Evolutionary conservation across 495 filamentous ascomycete genomes (phyloP).

Genomic region (Podospora didyma): DNA sequence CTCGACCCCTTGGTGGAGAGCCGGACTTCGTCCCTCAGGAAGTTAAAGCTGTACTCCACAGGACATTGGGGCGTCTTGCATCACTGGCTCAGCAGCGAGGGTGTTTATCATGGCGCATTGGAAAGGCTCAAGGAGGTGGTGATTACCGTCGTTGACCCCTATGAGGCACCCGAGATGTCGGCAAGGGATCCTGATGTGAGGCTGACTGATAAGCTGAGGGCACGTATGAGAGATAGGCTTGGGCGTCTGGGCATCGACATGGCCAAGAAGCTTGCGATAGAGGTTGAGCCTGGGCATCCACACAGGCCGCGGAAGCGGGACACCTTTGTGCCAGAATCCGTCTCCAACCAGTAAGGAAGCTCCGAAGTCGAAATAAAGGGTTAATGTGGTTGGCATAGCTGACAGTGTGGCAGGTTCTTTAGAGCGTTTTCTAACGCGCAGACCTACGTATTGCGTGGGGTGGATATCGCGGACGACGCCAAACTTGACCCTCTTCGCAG

Average conservation of each 20-base stretch:
- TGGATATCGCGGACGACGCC: neutral
- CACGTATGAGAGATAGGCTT: neutral
- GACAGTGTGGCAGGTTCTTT: neutral
- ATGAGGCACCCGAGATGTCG: neutral
- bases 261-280: neutral
- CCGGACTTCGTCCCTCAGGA: neutral
- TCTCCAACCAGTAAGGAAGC: constrained; percentile 1
- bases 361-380: too few relatives aligned
- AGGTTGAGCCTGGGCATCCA: neutral
- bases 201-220: neutral
- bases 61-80: neutral
- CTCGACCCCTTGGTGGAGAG: neutral
- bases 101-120: neutral
- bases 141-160: constrained; percentile 3
- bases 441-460: neutral
- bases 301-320: neutral
- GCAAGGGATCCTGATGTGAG: neutral
- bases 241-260: neutral
- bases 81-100: constrained; percentile 1
- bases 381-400: neutral
- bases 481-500: neutral
- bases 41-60: constrained; percentile 2
- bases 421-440: neutral
- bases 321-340: constrained; percentile 2
- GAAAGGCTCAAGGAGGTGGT: neutral